Evolutionary conservation across 164 flowering plant genomes (phyloP).

Genomic region (Taxillus chinensis): DNA sequence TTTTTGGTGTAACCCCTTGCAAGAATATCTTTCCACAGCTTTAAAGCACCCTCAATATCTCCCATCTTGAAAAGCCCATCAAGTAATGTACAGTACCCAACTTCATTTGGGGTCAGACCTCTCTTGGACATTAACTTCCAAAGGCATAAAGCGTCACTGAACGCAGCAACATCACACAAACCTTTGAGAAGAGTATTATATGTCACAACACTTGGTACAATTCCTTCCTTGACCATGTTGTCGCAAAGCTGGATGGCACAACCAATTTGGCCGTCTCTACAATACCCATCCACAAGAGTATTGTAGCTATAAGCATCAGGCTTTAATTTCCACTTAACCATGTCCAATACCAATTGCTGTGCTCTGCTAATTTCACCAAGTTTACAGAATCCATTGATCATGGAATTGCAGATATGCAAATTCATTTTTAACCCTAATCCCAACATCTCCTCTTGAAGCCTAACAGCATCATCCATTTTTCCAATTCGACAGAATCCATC

Average conservation of each 20-base stretch:
- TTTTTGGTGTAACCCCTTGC: conserved; percentile 44
- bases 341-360: conserved; percentile 27
- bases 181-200: conserved; percentile 83
- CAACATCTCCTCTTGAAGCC: conserved; percentile 61
- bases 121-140: conserved; percentile 67
- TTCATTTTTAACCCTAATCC: conserved; percentile 53
- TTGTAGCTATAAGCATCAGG: conserved; percentile 70
- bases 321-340: conserved; percentile 43
- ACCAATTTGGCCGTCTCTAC: conserved; percentile 31
- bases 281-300: conserved; percentile 68
- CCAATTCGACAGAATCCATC: conserved; percentile 64
- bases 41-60: conserved; percentile 40
- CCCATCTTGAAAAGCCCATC: conserved; percentile 61
- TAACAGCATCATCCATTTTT: conserved; percentile 63
- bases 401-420: conserved; percentile 47
- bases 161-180: conserved; percentile 34
- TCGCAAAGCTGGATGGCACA: conserved; percentile 57
- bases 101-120: conserved; percentile 54
- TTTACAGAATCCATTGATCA: conserved; percentile 79
- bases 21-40: conserved; percentile 52
- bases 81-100: conserved; percentile 61
- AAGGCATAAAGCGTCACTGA: conserved; percentile 50
- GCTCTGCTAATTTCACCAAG: conserved; percentile 50
- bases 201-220: conserved; percentile 50
- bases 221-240: conserved; percentile 42